phyloP scores from a whole-genome alignment of 169 alveolate genomes.

The Plasmodium yoelii region DNA sequence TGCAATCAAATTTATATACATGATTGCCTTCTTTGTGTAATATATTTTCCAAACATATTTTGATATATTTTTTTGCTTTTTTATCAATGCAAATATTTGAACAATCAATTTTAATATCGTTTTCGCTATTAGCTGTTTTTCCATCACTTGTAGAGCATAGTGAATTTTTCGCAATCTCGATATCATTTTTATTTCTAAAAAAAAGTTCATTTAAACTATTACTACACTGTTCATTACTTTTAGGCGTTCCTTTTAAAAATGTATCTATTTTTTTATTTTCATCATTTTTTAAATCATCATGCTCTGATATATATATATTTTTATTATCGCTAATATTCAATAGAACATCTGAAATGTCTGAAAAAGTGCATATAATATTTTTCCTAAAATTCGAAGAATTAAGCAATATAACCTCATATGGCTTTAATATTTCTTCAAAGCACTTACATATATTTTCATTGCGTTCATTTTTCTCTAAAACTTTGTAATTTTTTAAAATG shows the following conservation, averaged over 20 bases:
- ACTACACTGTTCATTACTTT: too few relatives aligned
- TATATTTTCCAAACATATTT: constrained; percentile 41
- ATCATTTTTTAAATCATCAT: too few relatives aligned
- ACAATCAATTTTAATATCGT: constrained; percentile 20
- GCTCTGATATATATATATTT: too few relatives aligned
- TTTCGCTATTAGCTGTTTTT: neutral
- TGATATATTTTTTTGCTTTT: constrained; percentile 36
- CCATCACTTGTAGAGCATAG: neutral
- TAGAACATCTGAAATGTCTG: constrained; percentile 13
- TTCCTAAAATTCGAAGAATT: constrained; percentile 38
- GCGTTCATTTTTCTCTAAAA: constrained; percentile 13
- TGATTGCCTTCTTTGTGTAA: constrained; percentile 59
- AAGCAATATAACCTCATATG: constrained; percentile 23
- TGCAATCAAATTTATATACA: constrained; percentile 31
- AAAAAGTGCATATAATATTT: constrained; percentile 28
- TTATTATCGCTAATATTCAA: too few relatives aligned
- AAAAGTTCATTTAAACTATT: too few relatives aligned
- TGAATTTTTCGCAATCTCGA: constrained; percentile 3
- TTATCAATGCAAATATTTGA: constrained; percentile 11
- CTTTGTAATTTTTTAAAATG: constrained; percentile 44
- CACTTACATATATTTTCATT: constrained; percentile 35
- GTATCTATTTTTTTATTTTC: too few relatives aligned
- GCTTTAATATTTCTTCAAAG: constrained; percentile 63
- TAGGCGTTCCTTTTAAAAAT: too few relatives aligned
- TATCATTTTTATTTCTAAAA: neutral